These are phyloP conservation scores for Ceratobasidium sp. DNA, from an alignment of 1,284 basidiomycete species.

Conservation along the genomic window DNA sequence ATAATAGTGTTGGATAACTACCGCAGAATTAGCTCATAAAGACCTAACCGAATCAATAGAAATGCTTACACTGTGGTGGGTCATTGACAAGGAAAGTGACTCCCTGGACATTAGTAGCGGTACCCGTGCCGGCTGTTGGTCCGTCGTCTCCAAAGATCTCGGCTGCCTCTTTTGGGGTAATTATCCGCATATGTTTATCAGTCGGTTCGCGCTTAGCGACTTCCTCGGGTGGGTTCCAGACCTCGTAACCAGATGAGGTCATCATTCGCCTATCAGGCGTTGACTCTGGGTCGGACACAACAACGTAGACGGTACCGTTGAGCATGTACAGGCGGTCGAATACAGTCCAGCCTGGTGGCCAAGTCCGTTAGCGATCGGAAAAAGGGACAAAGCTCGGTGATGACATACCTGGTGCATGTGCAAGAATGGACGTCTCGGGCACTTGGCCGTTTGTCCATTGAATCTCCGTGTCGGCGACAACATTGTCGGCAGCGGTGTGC, in stretches of 20 bases:
- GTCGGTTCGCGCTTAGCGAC: slow-evolving; percentile 67
- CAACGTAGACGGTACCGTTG: slow-evolving; percentile 52
- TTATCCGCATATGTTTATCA: slow-evolving; percentile 81
- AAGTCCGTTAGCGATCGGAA: background rate
- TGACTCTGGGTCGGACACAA: slow-evolving; percentile 57
- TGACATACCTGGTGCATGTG: slow-evolving; percentile 50
- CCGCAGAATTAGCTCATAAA: slow-evolving; percentile 34
- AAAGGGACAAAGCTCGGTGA: background rate
- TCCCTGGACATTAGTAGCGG: slow-evolving; percentile 74
- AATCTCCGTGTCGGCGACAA: slow-evolving; percentile 39
- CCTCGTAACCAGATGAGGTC: slow-evolving; percentile 60
- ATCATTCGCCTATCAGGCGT: slow-evolving; percentile 61
- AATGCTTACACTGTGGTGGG: slow-evolving; percentile 80
- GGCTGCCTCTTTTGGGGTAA: slow-evolving; percentile 77
- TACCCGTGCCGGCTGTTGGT: slow-evolving; percentile 57
- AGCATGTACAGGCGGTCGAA: slow-evolving; percentile 51
- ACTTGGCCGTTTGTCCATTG: slow-evolving; percentile 44
- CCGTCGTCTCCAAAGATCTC: slow-evolving; percentile 67
- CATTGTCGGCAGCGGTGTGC: slow-evolving; percentile 23
- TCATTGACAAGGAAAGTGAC: slow-evolving; percentile 84
- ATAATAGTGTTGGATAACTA: slow-evolving; percentile 82
- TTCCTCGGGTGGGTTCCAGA: slow-evolving; percentile 61
- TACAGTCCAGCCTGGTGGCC: slow-evolving; percentile 50
- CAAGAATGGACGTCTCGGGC: slow-evolving; percentile 46
- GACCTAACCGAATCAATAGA: background rate